phyloP scores from a whole-genome alignment of 441 rosid genomes.

The Viola pubescens region DNA sequence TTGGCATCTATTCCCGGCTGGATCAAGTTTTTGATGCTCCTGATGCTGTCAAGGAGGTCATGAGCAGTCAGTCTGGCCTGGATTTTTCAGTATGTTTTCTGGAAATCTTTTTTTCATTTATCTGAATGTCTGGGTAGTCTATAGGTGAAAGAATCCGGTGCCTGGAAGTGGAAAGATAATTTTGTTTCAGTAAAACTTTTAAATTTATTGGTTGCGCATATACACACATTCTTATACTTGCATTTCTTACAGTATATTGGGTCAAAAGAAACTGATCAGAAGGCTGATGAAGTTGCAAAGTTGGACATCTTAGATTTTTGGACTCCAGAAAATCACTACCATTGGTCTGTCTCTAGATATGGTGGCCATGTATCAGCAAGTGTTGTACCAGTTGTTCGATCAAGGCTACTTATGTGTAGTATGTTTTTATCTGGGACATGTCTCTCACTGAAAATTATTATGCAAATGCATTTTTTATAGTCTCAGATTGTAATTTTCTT shows the following conservation, averaged over 20 bases:
- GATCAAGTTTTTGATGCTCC: constrained; percentile 98
- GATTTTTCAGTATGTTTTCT: constrained; percentile 51
- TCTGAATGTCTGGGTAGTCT: constrained; percentile 4
- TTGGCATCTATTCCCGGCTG: constrained; percentile 75
- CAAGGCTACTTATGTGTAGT: constrained; percentile 71
- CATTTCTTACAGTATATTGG: constrained; percentile 63
- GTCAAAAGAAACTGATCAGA: constrained; percentile 68
- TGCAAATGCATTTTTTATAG: too few relatives aligned
- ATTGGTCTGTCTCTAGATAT: constrained; percentile 85
- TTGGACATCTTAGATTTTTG: constrained; percentile 74
- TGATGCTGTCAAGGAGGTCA: constrained; percentile 71
- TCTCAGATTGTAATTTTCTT: neutral
- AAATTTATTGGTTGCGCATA: neutral
- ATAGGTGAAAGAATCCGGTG: neutral
- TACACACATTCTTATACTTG: constrained; percentile 2
- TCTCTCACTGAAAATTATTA: too few relatives aligned
- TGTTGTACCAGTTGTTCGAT: constrained; percentile 61
- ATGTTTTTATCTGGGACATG: constrained; percentile 16
- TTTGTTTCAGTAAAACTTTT: neutral
- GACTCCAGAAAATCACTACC: constrained; percentile 95
- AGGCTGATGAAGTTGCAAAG: constrained; percentile 67
- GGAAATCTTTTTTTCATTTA: constrained; percentile 15
- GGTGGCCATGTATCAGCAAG: constrained; percentile 67
- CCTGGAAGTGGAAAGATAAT: neutral
- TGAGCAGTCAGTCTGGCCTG: constrained; percentile 66